Evolutionary conservation across 2,329 filamentous ascomycete species (phyloP).

Genomic region (Aspergillus pseudoviridinutans): DNA sequence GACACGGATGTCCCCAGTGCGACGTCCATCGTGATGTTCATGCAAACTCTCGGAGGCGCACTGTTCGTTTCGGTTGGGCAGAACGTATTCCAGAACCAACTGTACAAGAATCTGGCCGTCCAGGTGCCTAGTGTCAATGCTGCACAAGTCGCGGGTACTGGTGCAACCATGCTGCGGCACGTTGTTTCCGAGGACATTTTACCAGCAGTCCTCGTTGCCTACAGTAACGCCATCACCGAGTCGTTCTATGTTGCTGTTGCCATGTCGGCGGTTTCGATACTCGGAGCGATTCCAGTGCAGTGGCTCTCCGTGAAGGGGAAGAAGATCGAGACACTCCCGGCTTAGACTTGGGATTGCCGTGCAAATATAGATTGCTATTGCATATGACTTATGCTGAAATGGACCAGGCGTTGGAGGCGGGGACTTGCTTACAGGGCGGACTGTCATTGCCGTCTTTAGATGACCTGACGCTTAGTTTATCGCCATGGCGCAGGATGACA

Average conservation of each 20-base stretch:
- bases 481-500: neutral
- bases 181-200: slow-evolving; percentile 25
- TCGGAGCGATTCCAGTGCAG: slow-evolving; percentile 34
- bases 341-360: neutral
- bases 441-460: neutral
- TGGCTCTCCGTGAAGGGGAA: slow-evolving; percentile 41
- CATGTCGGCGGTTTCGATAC: slow-evolving; percentile 32
- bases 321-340: slow-evolving; percentile 22
- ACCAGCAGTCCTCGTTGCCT: slow-evolving; percentile 29
- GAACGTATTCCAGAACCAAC: slow-evolving; percentile 37
- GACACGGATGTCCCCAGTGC: slow-evolving; percentile 32
- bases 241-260: slow-evolving; percentile 38
- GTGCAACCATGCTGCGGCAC: slow-evolving; percentile 36
- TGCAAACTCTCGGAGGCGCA: slow-evolving; percentile 35
- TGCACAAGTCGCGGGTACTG: slow-evolving; percentile 26
- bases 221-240: slow-evolving; percentile 35
- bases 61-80: slow-evolving; percentile 31
- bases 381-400: neutral
- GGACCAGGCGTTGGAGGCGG: neutral
- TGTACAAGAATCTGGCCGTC: slow-evolving; percentile 22
- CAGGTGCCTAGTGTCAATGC: slow-evolving; percentile 25
- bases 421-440: too few relatives aligned
- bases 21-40: slow-evolving; percentile 33
- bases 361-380: neutral
- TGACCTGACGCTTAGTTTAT: neutral